Evolutionary conservation across 768 basidiomycete species (phyloP), one percentile per base, ranked within the genome.

Genomic region (Lactifluus subvellereus): DNA sequence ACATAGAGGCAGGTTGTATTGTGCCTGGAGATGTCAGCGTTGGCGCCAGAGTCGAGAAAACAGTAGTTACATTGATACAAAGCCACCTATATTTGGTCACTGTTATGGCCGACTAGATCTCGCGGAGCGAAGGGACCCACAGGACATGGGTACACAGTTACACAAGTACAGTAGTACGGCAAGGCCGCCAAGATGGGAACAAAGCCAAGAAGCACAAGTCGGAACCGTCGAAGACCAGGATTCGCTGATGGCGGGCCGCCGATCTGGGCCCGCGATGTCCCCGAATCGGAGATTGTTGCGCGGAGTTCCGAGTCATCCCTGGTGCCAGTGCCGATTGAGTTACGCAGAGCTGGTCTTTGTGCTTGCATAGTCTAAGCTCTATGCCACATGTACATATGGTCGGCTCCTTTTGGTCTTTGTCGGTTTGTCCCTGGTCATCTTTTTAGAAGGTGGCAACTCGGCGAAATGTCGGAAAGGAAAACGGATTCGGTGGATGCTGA

Each of bases 11-110:
- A 52, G 42, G 40, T 57, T 57, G 45, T 50, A 32, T 20, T 37
- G 61, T 62, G 55, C 61, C 61, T 62, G 61, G 61, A 62, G 42
- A 62, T 45, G 61, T 51, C 54, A 45, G 11, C 40, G 22, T 14
- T 13, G 22, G 54, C 47, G 48, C 40, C 54, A 50, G 32, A 56
- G 27, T 35, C 9, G 48, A 43, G 61, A 50, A 51, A 8, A 27
- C 27, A 27, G 27, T 3, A 16, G 6, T 18, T 18, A 14, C 11
- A 32, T 10, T 42, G 6, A 30, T 43, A 59, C 58, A 59, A 59
- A 5, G 50, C 30, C 4, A 20, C n/a, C 58, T 50, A 13, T 6
- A 32, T 59, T 42, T 59, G 50, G 58, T 18, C 42, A 35, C 27
- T 40, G 50, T 43, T 16, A 9, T 13, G n/a, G 27, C 35, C 27